These are phyloP conservation scores for Lobosporangium transversale DNA, from an alignment of 192 early-diverging fungal genomes.

Conservation along the genomic window DNA sequence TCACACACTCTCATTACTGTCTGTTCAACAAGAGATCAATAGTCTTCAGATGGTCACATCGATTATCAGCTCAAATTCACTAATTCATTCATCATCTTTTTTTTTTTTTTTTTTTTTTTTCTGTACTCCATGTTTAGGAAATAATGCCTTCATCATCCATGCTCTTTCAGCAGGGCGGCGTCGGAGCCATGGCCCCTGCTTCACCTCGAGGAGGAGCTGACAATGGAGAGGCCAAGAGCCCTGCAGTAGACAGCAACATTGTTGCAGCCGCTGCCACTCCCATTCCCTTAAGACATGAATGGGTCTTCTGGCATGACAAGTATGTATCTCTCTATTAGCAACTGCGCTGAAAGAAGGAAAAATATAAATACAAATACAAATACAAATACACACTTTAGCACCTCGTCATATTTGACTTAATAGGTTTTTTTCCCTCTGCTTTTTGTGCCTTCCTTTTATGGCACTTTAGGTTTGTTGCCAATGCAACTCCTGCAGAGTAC, in stretches of 20 bases:
- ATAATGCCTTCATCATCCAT: conserved; percentile 52
- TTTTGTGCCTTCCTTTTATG: too few relatives aligned
- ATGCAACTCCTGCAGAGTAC: conserved; percentile 59
- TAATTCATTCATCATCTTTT: too few relatives aligned
- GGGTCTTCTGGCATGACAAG: conserved; percentile 60
- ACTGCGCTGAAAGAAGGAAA: too few relatives aligned
- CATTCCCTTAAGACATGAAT: conserved; percentile 48
- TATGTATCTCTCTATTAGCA: conserved; percentile 13
- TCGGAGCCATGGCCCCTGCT: conserved; percentile 53
- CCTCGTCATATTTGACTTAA: too few relatives aligned
- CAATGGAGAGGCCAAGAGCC: conserved; percentile 38
- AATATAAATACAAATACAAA: too few relatives aligned
- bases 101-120: background rate
- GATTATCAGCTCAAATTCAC: too few relatives aligned
- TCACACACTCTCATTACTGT: background rate
- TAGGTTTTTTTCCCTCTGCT: too few relatives aligned
- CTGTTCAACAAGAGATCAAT: too few relatives aligned
- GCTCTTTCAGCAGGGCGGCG: conserved; percentile 41
- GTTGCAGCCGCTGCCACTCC: conserved; percentile 26
- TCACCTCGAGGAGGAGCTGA: conserved; percentile 28
- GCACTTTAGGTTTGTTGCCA: conserved; percentile 51
- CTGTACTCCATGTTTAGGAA: background rate
- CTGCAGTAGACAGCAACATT: conserved; percentile 28
- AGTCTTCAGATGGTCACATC: too few relatives aligned
- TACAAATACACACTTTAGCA: too few relatives aligned